phyloP scores from a whole-genome alignment of 164 flowering plant genomes.

The Aristolochia contorta region DNA sequence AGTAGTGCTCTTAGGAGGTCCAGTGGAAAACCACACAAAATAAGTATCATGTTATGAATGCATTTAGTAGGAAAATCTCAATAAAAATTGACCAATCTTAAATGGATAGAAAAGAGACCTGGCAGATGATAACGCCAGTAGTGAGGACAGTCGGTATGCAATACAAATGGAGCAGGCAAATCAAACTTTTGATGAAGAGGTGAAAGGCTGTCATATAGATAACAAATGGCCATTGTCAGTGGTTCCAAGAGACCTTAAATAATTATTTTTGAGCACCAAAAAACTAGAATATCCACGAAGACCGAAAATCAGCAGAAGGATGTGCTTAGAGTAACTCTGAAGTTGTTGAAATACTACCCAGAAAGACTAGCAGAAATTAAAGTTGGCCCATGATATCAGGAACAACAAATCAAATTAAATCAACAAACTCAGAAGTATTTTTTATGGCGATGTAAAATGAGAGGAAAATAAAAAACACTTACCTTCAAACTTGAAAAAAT shows the following conservation, averaged over 20 bases:
- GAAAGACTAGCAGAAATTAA: slow-evolving; percentile 90
- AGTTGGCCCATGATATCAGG: slow-evolving; percentile 97
- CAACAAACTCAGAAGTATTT: background rate
- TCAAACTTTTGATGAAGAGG: slow-evolving; percentile 90
- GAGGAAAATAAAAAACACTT: background rate
- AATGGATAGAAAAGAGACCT: slow-evolving; percentile 32
- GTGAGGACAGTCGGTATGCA: slow-evolving; percentile 97
- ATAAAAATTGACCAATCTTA: no score
- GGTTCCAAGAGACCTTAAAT: no score
- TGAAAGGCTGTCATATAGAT: slow-evolving; percentile 51
- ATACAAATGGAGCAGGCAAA: slow-evolving; percentile 86
- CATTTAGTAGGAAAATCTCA: no score
- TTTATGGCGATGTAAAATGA: background rate
- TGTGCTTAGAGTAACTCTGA: background rate
- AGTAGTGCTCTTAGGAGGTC: no score
- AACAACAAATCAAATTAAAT: slow-evolving; percentile 7
- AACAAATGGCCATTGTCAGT: background rate
- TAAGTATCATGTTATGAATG: no score
- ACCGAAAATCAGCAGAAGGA: no score
- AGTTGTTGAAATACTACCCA: slow-evolving; percentile 39
- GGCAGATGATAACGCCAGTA: slow-evolving; percentile 94
- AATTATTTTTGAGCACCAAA: no score
- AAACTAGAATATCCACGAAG: no score
- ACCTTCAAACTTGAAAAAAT: no score
- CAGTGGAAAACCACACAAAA: no score